phyloP scores from a whole-genome alignment of 2,329 filamentous ascomycete genomes.

The Penicillium brasilianum region DNA sequence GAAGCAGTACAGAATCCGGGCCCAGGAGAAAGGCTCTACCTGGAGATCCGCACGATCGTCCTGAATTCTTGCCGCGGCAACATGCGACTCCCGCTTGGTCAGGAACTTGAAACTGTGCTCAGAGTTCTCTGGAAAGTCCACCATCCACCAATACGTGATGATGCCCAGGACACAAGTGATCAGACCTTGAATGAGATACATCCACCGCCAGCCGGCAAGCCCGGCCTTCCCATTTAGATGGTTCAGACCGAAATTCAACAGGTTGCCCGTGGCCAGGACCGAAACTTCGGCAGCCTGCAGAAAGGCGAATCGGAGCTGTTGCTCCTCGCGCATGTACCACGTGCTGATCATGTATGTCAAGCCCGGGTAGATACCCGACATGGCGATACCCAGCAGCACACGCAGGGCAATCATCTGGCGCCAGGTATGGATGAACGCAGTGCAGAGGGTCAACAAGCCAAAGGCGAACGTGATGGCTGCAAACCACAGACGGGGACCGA shows the following conservation, averaged over 20 bases:
- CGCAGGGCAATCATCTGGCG: constrained; percentile 71
- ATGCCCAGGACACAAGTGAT: constrained; percentile 65
- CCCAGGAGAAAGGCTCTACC: constrained; percentile 61
- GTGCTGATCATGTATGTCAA: constrained; percentile 55
- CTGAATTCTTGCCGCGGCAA: constrained; percentile 64
- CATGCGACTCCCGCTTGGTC: constrained; percentile 58
- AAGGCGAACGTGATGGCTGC: constrained; percentile 64
- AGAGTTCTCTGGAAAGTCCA: constrained; percentile 69
- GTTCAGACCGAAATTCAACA: constrained; percentile 73
- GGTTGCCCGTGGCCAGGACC: constrained; percentile 67
- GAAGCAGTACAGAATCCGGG: constrained; percentile 61
- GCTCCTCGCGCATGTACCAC: constrained; percentile 68
- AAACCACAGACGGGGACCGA: constrained; percentile 69
- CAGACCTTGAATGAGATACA: constrained; percentile 70
- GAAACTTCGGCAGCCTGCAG: constrained; percentile 69
- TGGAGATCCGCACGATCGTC: constrained; percentile 65
- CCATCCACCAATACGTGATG: constrained; percentile 71
- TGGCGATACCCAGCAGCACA: constrained; percentile 68
- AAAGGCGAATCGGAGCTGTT: constrained; percentile 69
- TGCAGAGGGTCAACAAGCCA: constrained; percentile 69
- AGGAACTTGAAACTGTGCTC: constrained; percentile 64
- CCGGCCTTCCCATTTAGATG: constrained; percentile 61
- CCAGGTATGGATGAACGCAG: constrained; percentile 71
- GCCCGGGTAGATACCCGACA: constrained; percentile 55
- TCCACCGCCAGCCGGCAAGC: constrained; percentile 69